Evolutionary conservation across 2,329 filamentous ascomycete species (phyloP), one percentile per base, ranked within the genome.

Genomic region (Fusarium buharicum): DNA sequence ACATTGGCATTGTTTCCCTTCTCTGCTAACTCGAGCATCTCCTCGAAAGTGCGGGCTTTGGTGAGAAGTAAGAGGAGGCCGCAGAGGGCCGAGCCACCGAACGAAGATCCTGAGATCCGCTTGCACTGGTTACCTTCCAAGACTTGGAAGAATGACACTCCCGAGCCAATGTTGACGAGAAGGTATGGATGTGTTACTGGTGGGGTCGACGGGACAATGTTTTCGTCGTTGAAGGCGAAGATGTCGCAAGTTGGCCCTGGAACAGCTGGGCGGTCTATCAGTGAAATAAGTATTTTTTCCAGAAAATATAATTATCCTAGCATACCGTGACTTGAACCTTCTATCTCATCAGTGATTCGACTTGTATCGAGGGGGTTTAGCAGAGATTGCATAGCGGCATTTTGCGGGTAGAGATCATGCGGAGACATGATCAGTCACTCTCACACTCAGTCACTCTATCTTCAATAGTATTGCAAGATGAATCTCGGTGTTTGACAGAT

Each of bases 91-190:
- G 95, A 95, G 24, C 95, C 95, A 17, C 95, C 95, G 0, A 99
- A 85, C 3, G 93, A 96, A 1, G 95, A 97, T 55, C 95, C 95
- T 33, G 95, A 94, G 13, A 99, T 94, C 66, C 95, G 91, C 75
- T 96, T 84, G 74, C 90, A 97, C 63, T 92, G 85, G 43, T 89
- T 86, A 1, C 92, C 93, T 0, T 93, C 94, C 0, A 91, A 95
- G 4, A 99, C 95, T 74, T 97, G 98, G 76, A 99, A 90, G 85
- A 99, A 96, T 36, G 90, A 95, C 4, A 99, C 95, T 46, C 95
- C 95, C 11, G 93, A 97, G 34, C 95, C 95, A 66, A 99, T 98
- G 77, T 99, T 99, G 70, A 99, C 95, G 20, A 99, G 87, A 24
- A 99, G 87, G 73, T 99, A 99, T 1, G 95, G 95, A 74, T 98